Percentiles rank a stretch among this genome's conserved stretches.
Evolutionary conservation across 305 asterid species (phyloP).

Genomic region (Fraxinus xanthoxyloides): DNA sequence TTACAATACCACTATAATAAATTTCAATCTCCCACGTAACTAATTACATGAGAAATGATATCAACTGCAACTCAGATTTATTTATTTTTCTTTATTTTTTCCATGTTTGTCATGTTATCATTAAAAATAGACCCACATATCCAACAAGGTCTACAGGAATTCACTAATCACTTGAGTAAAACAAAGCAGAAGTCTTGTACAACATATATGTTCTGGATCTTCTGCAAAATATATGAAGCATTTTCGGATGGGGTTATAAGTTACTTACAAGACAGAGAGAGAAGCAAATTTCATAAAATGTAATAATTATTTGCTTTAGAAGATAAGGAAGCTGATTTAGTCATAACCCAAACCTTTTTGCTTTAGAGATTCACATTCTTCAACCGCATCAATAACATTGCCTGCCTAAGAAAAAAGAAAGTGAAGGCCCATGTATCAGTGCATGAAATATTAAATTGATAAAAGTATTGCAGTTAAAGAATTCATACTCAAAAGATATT

Average conservation of each 20-base stretch:
- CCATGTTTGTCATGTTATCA: neutral
- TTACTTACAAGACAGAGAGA: neutral
- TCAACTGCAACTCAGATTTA: neutral
- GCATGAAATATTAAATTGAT: neutral
- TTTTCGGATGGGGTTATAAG: neutral
- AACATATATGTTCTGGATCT: neutral
- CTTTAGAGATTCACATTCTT: slow-evolving; percentile 68
- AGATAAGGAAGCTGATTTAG: slow-evolving; percentile 13
- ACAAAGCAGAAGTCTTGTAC: neutral
- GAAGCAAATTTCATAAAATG: neutral
- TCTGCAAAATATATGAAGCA: neutral
- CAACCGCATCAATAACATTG: slow-evolving; percentile 57
- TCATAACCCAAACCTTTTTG: slow-evolving; percentile 58
- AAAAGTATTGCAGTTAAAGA: slow-evolving; percentile 17
- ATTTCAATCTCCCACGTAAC: neutral
- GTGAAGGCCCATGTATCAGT: slow-evolving; percentile 13
- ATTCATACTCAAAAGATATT: neutral
- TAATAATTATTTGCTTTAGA: neutral
- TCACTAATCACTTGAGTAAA: neutral
- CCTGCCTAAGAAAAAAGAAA: slow-evolving; percentile 64
- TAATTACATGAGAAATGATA: neutral
- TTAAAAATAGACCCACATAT: neutral
- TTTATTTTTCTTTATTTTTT: neutral
- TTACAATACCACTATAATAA: neutral
- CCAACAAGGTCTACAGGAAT: neutral